Conservation (phyloP, 2,329 filamentous ascomycete species). For the Penicillium sumatraense region DNA sequence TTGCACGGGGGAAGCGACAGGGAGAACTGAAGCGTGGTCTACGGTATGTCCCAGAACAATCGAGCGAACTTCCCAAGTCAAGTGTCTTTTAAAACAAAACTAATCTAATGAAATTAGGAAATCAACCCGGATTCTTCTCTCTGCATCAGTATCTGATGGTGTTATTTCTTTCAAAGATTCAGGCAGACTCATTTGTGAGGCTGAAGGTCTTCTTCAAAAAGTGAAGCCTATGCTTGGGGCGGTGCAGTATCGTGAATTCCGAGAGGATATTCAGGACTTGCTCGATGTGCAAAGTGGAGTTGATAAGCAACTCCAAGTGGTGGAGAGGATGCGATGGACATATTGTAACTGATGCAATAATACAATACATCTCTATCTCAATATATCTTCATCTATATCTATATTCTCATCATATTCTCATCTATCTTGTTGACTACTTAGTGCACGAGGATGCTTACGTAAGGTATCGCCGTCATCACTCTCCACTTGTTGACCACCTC, state of each 20-base stretch:
- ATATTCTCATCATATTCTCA: not conserved
- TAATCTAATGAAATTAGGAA: constrained; percentile 55
- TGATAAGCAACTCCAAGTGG: constrained; percentile 74
- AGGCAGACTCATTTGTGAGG: constrained; percentile 85
- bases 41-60: constrained; percentile 51
- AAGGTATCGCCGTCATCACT: constrained; percentile 25
- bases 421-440: too few species aligned
- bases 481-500: constrained; percentile 20
- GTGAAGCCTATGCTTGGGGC: constrained; percentile 71
- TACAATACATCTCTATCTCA: not conserved
- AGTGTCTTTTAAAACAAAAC: not conserved
- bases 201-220: constrained; percentile 77
- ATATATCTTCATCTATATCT: not conserved
- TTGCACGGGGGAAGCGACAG: constrained; percentile 67
- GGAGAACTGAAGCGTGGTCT: constrained; percentile 76
- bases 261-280: constrained; percentile 85
- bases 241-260: constrained; percentile 79
- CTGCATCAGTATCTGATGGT: constrained; percentile 71
- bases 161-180: constrained; percentile 91
- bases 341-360: constrained; percentile 70
- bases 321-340: constrained; percentile 86
- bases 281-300: constrained; percentile 79
- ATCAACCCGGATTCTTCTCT: constrained; percentile 78
- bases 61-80: not conserved
- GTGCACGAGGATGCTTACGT: constrained; percentile 15